Conservation (phyloP, 495 filamentous ascomycete species). For the Penicillium robsamsonii region DNA sequence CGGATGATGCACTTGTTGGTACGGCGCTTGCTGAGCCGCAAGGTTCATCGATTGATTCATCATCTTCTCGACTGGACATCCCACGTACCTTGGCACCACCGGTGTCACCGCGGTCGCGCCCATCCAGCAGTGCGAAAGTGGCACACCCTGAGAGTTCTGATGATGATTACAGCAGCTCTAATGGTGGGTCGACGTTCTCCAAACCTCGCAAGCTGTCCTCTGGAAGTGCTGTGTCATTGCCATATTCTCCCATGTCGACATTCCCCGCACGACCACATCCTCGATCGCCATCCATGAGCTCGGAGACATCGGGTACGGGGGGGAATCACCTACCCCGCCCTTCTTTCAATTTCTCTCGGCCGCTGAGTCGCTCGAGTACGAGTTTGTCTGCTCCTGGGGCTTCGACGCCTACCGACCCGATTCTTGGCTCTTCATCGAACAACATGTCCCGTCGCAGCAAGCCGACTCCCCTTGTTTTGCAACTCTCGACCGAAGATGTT, state of each 20-base stretch:
- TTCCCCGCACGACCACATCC: conserved; percentile 47
- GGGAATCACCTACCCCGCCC: conserved; percentile 62
- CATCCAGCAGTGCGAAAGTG: conserved; percentile 56
- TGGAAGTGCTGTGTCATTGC: conserved; percentile 59
- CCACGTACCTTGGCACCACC: conserved; percentile 54
- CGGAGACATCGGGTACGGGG: conserved; percentile 66
- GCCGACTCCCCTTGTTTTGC: conserved; percentile 41
- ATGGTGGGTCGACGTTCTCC: conserved; percentile 52
- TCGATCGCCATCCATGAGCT: conserved; percentile 79
- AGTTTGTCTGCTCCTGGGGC: conserved; percentile 50
- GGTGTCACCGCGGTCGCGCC: conserved; percentile 53
- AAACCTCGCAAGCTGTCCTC: conserved; percentile 61
- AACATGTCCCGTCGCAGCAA: conserved; percentile 38
- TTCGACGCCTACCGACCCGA: conserved; percentile 29
- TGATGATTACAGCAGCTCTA: conserved; percentile 57
- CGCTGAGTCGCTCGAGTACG: conserved; percentile 71
- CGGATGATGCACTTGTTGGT: conserved; percentile 23
- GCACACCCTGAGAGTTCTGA: conserved; percentile 61
- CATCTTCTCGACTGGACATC: conserved; percentile 41
- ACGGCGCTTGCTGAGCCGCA: conserved; percentile 27
- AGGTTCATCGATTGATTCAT: conserved; percentile 46
- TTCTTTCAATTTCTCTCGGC: conserved; percentile 90
- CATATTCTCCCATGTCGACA: conserved; percentile 65
- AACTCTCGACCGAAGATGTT: conserved; percentile 25
- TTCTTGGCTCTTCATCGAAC: conserved; percentile 10